Conservation (phyloP, 345 rosid species). For the Hypericum androsaemum region DNA sequence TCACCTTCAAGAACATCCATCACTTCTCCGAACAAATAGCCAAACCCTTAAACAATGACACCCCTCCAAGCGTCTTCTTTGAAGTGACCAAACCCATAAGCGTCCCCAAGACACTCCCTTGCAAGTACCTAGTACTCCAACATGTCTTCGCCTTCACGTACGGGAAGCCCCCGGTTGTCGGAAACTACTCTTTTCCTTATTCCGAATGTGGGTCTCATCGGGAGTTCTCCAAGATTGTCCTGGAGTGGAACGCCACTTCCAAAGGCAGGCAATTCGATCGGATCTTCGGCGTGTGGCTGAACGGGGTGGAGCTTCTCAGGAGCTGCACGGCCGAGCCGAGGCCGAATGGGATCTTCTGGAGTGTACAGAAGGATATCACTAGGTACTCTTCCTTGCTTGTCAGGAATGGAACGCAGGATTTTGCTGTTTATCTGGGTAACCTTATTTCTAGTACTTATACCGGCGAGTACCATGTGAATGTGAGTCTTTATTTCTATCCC, state of each 20-base stretch:
- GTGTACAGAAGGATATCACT: constrained; percentile 20
- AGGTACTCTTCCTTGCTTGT: constrained; percentile 14
- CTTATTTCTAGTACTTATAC: neutral
- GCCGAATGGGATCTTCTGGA: constrained; percentile 3
- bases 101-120: too few species aligned
- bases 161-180: too few species aligned
- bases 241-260: constrained; percentile 3
- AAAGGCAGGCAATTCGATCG: neutral
- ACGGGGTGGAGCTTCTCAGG: constrained; percentile 20
- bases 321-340: constrained; percentile 12
- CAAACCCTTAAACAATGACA: too few species aligned
- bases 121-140: too few species aligned
- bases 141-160: too few species aligned
- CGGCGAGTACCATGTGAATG: constrained; percentile 10
- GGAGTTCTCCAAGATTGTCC: neutral
- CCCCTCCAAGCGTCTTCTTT: too few species aligned
- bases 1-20: too few species aligned
- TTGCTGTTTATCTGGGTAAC: neutral
- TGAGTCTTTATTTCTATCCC: constrained; percentile 6
- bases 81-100: too few species aligned
- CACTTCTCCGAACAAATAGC: too few species aligned
- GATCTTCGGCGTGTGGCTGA: constrained; percentile 18
- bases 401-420: neutral
- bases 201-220: too few species aligned
- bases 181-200: too few species aligned